Evolutionary conservation across 2,329 filamentous ascomycete genomes (phyloP), one percentile per base, ranked within the genome.

Genomic region (Colletotrichum lentis): DNA sequence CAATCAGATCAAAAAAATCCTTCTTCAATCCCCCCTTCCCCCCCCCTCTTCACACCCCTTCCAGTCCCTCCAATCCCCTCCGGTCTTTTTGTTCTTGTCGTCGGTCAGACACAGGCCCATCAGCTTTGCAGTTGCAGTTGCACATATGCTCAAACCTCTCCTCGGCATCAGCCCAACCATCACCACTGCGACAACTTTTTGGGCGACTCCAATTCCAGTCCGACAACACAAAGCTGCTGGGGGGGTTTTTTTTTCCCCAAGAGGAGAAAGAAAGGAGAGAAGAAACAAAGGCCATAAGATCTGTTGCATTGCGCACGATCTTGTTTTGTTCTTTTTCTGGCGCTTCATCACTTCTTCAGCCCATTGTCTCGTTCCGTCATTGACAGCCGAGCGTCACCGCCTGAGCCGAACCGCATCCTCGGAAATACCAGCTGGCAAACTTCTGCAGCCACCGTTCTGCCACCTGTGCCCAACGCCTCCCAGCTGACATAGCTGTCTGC

Each of bases 1-100:
- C 80, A 82, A 82, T 82, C 80, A 74, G 75, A 81, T 80, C 76
- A 76, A 58, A 65, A 65, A 71, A 68, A 59, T 70, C 57, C 69
- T 64, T 62, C 60, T 61, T 68, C 53, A 56, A 64, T 63, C 54
- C 55, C 55, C 47, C 61, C 41, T 24, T 39, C 53, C 37, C 54
- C 41, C 49, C 43, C 20, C 35, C 20, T 24, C 20, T 47, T 41
- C 52, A 31, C 27, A 27, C 41, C 20, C 41, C 64, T 60, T 49
- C 49, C 49, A 56, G 31, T 50, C 64, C 60, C 37, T 73, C 74
- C 63, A 65, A 69, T 69, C 71, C 68, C 70, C 66, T 64, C 49
- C 27, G 39, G 52, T 64, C 70, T 70, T 58, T 62, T 56, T 67
- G 61, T 63, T 31, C 27, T 31, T 54, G 43, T 67, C 61, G 60